phyloP scores from a whole-genome alignment of 441 rosid species.

The Oxalis stricta region DNA sequence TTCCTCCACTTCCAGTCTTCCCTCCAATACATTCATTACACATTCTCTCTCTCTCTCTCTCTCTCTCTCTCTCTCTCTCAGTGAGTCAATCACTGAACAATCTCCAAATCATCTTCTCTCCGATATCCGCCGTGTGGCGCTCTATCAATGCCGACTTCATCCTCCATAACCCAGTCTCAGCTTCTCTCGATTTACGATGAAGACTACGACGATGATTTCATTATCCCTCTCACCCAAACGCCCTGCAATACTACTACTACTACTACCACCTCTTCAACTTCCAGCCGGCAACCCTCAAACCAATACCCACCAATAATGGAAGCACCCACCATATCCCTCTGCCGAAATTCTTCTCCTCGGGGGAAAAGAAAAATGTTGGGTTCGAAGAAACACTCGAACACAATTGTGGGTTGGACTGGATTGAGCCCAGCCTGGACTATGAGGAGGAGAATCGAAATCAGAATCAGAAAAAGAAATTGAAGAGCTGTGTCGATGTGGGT shows the following conservation, averaged over 20 bases:
- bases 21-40: neutral
- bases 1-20: no score
- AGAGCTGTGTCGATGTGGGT: no score
- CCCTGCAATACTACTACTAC: slow-evolving; percentile 6
- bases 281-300: slow-evolving; percentile 17
- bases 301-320: slow-evolving; percentile 11
- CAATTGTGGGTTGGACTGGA: slow-evolving; percentile 45
- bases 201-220: slow-evolving; percentile 55
- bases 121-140: slow-evolving; percentile 9
- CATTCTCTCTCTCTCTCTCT: neutral
- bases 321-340: slow-evolving; percentile 12
- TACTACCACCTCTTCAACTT: slow-evolving; percentile 6
- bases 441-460: no score
- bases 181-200: neutral
- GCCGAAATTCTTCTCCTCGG: neutral
- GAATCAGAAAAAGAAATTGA: no score
- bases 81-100: neutral
- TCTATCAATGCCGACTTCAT: no score
- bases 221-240: slow-evolving; percentile 32
- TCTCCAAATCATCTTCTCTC: slow-evolving; percentile 5
- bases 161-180: slow-evolving; percentile 8
- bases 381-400: no score
- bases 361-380: slow-evolving; percentile 36
- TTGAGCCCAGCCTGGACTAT: slow-evolving; percentile 53
- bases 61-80: neutral